Evolutionary conservation across 108 stramenopile species (phyloP), one percentile per base, ranked within the genome.

Genomic region (Cyclotella baltica): DNA sequence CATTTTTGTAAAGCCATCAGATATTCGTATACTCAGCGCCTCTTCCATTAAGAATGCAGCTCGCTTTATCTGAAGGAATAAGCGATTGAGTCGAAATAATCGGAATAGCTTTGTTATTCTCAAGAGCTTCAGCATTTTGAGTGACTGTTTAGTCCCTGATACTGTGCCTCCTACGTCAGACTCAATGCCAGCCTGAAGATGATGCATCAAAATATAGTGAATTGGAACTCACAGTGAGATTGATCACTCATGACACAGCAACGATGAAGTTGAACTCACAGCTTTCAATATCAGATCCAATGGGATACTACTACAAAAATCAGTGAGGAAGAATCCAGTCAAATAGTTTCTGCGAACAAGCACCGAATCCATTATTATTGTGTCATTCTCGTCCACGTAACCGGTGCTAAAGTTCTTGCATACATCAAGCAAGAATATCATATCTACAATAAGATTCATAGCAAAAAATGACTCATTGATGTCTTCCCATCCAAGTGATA

Each of bases 361-460:
- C 29, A 38, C 31, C 19, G 53, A 66, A 59, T 81, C 64, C 84
- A 90, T 86, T 16, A 88, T 77, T n/a, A 88, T 64, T 36, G 73
- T 53, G 16, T 87, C 88, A 48, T 86, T 82, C 25, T 76, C 80
- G 62, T 88, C 87, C 16, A 84, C 34, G 62, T 72, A 83, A 43
- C 88, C 88, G 23, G 90, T 91, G 80, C 80, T 84, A 70, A 91
- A 91, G 56, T 86, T 86, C 75, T 88, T 87, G 72, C 71, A 76
- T 5, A 92, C 87, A 61, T 92, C 91, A 20, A 88, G 40, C 20
- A 88, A 47, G 58, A 92, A 92, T 35, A 90, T 58, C 23, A 83
- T 50, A 62, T 92, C 87, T 30, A 92, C 77, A 9, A 62, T 36
- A 19, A 92, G 66, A 43, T 88, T 88, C 81, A 85, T 77, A 18